Percentiles rank a stretch among this genome's conserved stretches.
These are phyloP conservation scores for Pulveroboletus sp. DNA, from an alignment of 768 basidiomycete species.

Conservation along the genomic window DNA sequence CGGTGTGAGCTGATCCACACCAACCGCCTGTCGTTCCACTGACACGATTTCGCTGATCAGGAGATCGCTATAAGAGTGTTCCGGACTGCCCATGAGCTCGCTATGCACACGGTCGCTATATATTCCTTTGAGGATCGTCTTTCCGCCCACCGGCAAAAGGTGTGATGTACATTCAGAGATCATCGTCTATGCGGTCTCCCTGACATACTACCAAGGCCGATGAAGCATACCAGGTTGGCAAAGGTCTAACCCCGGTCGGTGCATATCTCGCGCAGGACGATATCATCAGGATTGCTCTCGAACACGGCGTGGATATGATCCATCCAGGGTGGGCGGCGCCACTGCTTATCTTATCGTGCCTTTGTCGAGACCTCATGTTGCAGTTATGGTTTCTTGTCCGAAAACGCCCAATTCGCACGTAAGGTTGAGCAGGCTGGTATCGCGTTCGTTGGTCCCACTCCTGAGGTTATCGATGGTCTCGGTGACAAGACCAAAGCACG, in stretches of 20 bases:
- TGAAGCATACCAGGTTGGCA: constrained; percentile 97
- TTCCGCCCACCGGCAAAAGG: constrained; percentile 97
- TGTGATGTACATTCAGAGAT: constrained; percentile 37
- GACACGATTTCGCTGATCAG: constrained; percentile 36
- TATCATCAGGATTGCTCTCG: constrained; percentile 93
- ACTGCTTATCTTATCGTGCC: background rate
- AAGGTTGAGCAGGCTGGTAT: constrained; percentile 98
- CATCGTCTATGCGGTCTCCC: constrained; percentile 27
- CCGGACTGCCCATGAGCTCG: constrained; percentile 95
- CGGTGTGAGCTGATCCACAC: constrained; percentile 54
- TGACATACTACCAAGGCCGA: constrained; percentile 61
- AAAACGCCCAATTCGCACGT: constrained; percentile 94
- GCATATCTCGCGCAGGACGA: constrained; percentile 98
- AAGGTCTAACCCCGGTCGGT: constrained; percentile 91
- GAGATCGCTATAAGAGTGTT: constrained; percentile 99
- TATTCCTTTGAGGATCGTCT: constrained; percentile 96
- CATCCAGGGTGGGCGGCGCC: constrained; percentile 83
- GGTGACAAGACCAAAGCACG: constrained; percentile 99
- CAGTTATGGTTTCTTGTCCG: constrained; percentile 96
- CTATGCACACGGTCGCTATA: constrained; percentile 99
- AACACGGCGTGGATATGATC: constrained; percentile 99
- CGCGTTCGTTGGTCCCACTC: constrained; percentile 93
- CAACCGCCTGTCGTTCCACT: constrained; percentile 8
- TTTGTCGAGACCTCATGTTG: constrained; percentile 3
- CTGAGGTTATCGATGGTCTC: constrained; percentile 93